phyloP scores from a whole-genome alignment of 441 rosid genomes.

The Jatropha podagrica region DNA sequence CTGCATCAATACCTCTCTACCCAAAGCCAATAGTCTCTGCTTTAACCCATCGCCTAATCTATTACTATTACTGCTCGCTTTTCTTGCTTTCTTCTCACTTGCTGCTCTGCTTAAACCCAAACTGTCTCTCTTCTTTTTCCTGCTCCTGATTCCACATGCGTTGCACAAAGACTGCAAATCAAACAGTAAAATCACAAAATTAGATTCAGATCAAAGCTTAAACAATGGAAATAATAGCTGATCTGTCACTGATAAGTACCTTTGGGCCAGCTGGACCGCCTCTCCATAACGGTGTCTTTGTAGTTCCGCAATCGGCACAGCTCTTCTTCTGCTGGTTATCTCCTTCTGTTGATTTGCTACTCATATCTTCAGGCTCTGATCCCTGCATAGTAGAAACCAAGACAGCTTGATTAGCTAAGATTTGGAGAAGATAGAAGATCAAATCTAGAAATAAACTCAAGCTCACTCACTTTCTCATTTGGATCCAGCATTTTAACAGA shows the following conservation, averaged over 20 bases:
- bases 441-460: conserved; percentile 13
- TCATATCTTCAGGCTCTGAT: conserved; percentile 48
- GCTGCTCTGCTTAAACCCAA: conserved; percentile 39
- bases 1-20: conserved; percentile 64
- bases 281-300: conserved; percentile 92
- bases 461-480: conserved; percentile 46
- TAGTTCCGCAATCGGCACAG: conserved; percentile 87
- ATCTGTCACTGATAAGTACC: conserved; percentile 34
- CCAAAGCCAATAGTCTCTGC: conserved; percentile 54
- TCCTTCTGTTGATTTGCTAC: conserved; percentile 31
- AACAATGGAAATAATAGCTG: not conserved
- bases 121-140: conserved; percentile 56
- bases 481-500: conserved; percentile 46
- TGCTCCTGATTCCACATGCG: conserved; percentile 87
- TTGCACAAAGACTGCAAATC: conserved; percentile 77
- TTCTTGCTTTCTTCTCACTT: conserved; percentile 48
- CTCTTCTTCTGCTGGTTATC: conserved; percentile 54
- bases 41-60: conserved; percentile 47
- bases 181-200: not conserved
- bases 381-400: conserved; percentile 35
- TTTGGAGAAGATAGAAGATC: conserved; percentile 17
- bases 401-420: conserved; percentile 14
- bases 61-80: conserved; percentile 7
- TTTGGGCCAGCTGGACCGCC: conserved; percentile 98
- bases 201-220: conserved; percentile 2